Percentiles rank a stretch among this genome's conserved stretches.
phyloP scores from a whole-genome alignment of 306 rosid species.

The Leucaena leucocephala region DNA sequence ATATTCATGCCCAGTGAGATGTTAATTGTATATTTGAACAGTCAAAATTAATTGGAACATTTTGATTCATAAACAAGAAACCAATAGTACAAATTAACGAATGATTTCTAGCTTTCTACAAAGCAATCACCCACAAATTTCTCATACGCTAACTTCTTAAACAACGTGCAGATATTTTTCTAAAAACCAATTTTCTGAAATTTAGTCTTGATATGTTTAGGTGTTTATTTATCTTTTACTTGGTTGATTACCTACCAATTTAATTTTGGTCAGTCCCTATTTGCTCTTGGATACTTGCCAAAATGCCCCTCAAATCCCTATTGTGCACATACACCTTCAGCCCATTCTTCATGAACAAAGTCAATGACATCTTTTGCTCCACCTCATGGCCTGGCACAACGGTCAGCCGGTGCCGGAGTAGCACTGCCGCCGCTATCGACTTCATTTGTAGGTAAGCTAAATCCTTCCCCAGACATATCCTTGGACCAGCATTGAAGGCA shows the following conservation, averaged over 20 bases:
- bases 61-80: neutral
- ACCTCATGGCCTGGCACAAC: conserved; percentile 14
- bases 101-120: neutral
- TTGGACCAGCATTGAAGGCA: conserved; percentile 22
- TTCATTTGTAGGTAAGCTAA: conserved; percentile 20
- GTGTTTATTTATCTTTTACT: neutral
- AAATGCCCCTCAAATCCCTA: neutral
- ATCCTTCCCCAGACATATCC: conserved; percentile 17
- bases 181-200: neutral
- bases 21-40: too few species aligned
- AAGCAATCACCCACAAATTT: neutral
- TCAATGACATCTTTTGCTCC: conserved; percentile 3
- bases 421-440: conserved; percentile 11
- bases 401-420: neutral
- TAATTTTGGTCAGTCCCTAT: neutral
- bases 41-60: neutral
- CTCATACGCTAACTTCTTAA: neutral
- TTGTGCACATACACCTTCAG: neutral
- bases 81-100: neutral
- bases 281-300: neutral
- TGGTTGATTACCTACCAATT: neutral
- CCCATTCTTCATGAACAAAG: conserved; percentile 20
- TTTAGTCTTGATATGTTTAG: neutral
- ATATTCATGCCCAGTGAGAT: too few species aligned
- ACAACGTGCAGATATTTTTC: neutral